Percentiles rank a stretch among this genome's conserved stretches.
These are phyloP conservation scores for Paraphaeosphaeria minitans DNA, from an alignment of 2,329 filamentous ascomycete species.

Conservation along the genomic window DNA sequence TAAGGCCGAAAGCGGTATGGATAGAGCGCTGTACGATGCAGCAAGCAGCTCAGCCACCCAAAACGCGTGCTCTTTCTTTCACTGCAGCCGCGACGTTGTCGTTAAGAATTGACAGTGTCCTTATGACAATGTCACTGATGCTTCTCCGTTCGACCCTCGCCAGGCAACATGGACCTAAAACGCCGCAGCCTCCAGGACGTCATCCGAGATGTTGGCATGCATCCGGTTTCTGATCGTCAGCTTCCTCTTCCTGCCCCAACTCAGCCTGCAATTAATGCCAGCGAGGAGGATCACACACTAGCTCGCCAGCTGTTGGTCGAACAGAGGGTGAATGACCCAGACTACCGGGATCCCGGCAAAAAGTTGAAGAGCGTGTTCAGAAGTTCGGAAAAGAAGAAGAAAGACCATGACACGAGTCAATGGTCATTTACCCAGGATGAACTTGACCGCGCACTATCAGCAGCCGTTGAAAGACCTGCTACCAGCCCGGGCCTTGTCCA, in stretches of 20 bases:
- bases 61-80: constrained; percentile 1
- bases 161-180: constrained; percentile 33
- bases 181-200: constrained; percentile 36
- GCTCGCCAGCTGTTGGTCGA: constrained; percentile 39
- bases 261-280: constrained; percentile 34
- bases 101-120: not conserved
- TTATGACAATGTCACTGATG: not conserved
- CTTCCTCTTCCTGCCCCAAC: constrained; percentile 40
- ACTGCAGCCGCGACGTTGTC: not conserved
- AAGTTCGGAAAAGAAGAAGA: constrained; percentile 44
- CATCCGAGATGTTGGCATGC: constrained; percentile 35
- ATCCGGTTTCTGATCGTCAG: constrained; percentile 31
- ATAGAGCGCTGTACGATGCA: not conserved
- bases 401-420: constrained; percentile 29
- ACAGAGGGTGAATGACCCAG: constrained; percentile 35
- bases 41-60: constrained; percentile 1
- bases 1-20: not conserved
- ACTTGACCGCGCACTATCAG: constrained; percentile 42
- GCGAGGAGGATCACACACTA: constrained; percentile 38
- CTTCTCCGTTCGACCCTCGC: not conserved
- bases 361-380: constrained; percentile 44
- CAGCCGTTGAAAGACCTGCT: constrained; percentile 36
- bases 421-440: constrained; percentile 44
- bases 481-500: constrained; percentile 40
- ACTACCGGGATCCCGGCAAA: constrained; percentile 35